Percentiles rank a stretch among this genome's conserved stretches.
These are phyloP conservation scores for Glonium stellatum DNA, from an alignment of 495 filamentous ascomycete genomes.

Conservation along the genomic window DNA sequence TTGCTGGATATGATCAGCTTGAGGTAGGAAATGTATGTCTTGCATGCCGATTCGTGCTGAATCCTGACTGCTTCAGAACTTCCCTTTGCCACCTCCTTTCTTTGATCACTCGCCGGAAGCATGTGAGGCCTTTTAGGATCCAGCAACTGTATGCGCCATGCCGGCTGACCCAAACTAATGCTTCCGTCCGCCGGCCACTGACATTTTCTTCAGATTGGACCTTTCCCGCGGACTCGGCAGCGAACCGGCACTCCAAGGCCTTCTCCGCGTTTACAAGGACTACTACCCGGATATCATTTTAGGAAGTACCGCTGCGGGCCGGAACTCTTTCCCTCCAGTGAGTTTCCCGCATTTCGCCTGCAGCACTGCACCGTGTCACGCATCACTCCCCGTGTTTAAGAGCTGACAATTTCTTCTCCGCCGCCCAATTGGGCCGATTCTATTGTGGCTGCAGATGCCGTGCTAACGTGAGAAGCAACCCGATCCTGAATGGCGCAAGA, in stretches of 20 bases:
- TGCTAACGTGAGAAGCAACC: conserved; percentile 49
- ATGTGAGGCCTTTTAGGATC: conserved; percentile 79
- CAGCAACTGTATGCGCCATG: conserved; percentile 61
- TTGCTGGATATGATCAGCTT: conserved; percentile 73
- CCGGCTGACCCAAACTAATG: not conserved
- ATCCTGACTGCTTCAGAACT: conserved; percentile 38
- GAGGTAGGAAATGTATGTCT: conserved; percentile 40
- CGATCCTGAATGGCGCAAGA: conserved; percentile 68
- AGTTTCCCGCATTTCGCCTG: conserved; percentile 28
- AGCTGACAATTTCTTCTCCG: not conserved
- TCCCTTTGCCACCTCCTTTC: conserved; percentile 78
- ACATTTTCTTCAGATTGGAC: conserved; percentile 44
- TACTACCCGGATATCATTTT: conserved; percentile 85
- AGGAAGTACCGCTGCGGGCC: conserved; percentile 48
- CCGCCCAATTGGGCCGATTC: not conserved
- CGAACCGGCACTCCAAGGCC: conserved; percentile 67
- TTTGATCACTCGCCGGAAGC: conserved; percentile 73
- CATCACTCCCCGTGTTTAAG: not conserved
- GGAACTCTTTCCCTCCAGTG: conserved; percentile 38
- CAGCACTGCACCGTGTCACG: not conserved
- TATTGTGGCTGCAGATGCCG: conserved; percentile 1
- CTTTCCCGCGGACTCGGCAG: conserved; percentile 56
- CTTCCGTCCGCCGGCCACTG: conserved; percentile 9
- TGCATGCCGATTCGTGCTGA: conserved; percentile 22
- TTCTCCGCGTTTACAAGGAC: conserved; percentile 79